Base-by-base conservation (phyloP, 208 protist genomes). In the Strigomonas oncopelti region DNA sequence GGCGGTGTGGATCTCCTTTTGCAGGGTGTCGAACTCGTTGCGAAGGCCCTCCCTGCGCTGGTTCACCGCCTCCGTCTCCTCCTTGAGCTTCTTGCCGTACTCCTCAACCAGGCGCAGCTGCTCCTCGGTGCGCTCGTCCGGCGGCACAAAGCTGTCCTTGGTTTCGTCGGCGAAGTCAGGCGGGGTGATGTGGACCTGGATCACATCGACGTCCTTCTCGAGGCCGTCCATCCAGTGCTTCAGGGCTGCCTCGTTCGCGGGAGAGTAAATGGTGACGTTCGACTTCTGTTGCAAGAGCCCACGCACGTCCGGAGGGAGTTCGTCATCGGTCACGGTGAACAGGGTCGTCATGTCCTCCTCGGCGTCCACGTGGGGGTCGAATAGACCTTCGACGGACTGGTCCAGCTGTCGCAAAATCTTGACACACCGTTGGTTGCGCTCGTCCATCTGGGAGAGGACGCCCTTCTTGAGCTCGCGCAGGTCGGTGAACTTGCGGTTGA, bases 141-240 rank as follows among this genome's bases (percentile, higher is more conserved):
- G 74, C 5, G 85, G 78, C 7, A 93, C 80, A 72, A 85, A 96
- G 25, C 75, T 71, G 59, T 92, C 83, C 18, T 72, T 62, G n/a
- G 85, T 69, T 36, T 90, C 78, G 42, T 93, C 85, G 20, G 83
- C 81, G 61, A 93, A 95, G 24, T 86, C 77, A 13, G 88, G 92
- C 22, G 83, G 45, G 42, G 71, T 57, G 28, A 96, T 67, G 7
- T 90, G 72, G 27, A 92, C 85, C 52, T 75, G 53, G 13, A 92
- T 36, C 7, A 81, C 78, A 66, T 84, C 78, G 54, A 85, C 81
- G 24, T 91, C 92, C 72, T 91, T 90, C 60, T 96, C 90, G 25
- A 97, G 87, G 55, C 90, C 88, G 61, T 95, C 88, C 92, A 97
- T 97, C 92, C 90, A 94, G 25, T 88, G 71, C 38, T 85, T 82